phyloP scores from a whole-genome alignment of 768 basidiomycete species.

The Galerina sulciceps region DNA sequence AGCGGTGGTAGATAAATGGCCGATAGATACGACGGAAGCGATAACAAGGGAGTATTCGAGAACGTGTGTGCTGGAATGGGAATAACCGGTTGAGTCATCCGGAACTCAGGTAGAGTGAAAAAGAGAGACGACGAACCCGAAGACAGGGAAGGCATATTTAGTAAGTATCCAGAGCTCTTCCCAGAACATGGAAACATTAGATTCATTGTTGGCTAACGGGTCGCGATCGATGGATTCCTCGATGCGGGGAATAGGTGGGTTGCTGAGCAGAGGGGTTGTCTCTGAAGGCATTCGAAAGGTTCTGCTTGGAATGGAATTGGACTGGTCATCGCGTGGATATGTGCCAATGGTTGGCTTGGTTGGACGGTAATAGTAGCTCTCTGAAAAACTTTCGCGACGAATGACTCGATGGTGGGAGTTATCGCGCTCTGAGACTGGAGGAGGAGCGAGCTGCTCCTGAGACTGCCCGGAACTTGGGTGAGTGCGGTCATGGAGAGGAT shows the following conservation, averaged over 20 bases:
- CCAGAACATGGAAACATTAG: constrained; percentile 42
- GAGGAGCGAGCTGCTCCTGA: constrained; percentile 11
- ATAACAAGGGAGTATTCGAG: constrained; percentile 88
- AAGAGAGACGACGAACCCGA: constrained; percentile 52
- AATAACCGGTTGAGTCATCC: not conserved
- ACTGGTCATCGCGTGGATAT: constrained; percentile 17
- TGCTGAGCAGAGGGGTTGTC: constrained; percentile 59
- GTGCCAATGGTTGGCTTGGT: constrained; percentile 39
- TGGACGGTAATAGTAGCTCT: constrained; percentile 30
- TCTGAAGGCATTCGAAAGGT: constrained; percentile 35
- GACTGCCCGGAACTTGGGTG: constrained; percentile 19
- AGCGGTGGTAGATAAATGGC: constrained; percentile 88
- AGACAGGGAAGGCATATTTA: constrained; percentile 73
- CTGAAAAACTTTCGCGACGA: constrained; percentile 27
- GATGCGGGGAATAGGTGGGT: constrained; percentile 59
- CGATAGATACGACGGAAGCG: constrained; percentile 84
- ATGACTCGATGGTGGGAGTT: constrained; percentile 6
- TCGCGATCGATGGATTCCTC: constrained; percentile 50
- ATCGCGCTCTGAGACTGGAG: constrained; percentile 21
- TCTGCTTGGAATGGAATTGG: not conserved
- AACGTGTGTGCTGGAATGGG: constrained; percentile 62
- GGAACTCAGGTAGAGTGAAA: not conserved
- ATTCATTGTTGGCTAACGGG: constrained; percentile 31
- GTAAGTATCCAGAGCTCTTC: constrained; percentile 65
- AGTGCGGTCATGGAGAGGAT: constrained; percentile 34